These are phyloP conservation scores for Fusarium sp. DNA, from an alignment of 2,329 filamentous ascomycete species.

Conservation along the genomic window DNA sequence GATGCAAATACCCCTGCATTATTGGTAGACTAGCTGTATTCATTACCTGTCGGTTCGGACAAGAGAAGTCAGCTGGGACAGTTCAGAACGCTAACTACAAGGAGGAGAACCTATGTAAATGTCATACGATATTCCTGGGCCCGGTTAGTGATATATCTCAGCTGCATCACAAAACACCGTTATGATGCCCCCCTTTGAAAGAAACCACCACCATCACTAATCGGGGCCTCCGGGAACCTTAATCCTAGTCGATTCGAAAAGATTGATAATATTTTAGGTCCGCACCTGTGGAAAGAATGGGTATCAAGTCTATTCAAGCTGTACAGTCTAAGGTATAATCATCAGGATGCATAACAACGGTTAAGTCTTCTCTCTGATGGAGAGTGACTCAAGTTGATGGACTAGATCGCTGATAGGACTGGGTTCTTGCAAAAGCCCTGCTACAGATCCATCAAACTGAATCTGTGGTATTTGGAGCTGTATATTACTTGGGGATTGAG, in stretches of 20 bases:
- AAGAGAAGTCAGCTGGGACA: too few relatives aligned
- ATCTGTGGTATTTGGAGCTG: neutral
- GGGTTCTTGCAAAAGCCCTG: rapidly evolving
- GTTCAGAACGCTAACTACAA: too few relatives aligned
- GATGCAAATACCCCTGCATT: neutral
- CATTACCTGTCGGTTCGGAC: neutral
- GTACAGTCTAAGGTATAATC: rapidly evolving
- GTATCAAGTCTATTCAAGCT: neutral
- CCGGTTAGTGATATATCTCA: too few relatives aligned
- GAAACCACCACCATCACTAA: too few relatives aligned
- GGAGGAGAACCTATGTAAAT: too few relatives aligned
- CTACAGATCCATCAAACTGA: neutral
- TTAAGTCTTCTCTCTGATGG: neutral
- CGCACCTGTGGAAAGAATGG: neutral
- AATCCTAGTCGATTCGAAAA: too few relatives aligned
- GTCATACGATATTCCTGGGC: too few relatives aligned
- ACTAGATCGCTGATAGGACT: neutral
- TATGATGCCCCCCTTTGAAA: too few relatives aligned
- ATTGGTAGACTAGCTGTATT: neutral
- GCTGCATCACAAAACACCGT: too few relatives aligned
- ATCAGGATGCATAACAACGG: rapidly evolving
- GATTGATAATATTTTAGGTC: too few relatives aligned
- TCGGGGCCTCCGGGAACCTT: too few relatives aligned
- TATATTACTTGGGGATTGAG: rapidly evolving
- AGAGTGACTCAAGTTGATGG: neutral